Evolutionary conservation across 2,329 filamentous ascomycete species (phyloP).

Genomic region (Aspergillus persii): DNA sequence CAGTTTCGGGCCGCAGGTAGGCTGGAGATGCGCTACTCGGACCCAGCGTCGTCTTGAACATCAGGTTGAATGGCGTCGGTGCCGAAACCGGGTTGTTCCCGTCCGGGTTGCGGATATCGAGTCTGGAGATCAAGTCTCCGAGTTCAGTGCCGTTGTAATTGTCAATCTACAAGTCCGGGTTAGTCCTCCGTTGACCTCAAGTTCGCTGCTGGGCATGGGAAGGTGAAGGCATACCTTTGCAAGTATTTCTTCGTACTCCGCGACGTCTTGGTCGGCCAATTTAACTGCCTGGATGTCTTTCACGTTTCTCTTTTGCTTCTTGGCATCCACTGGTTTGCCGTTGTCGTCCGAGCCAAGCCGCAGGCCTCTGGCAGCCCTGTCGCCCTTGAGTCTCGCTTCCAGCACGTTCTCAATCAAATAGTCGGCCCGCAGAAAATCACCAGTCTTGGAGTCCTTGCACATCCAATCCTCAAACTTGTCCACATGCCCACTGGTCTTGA

Average conservation of each 20-base stretch:
- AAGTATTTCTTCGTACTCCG: background rate
- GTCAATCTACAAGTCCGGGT: conserved; percentile 67
- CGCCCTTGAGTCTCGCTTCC: background rate
- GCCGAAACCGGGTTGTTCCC: conserved; percentile 73
- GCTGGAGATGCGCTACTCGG: conserved; percentile 83
- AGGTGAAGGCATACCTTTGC: background rate
- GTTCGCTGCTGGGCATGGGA: background rate
- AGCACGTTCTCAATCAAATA: background rate
- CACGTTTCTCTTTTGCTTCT: background rate
- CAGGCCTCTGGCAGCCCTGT: background rate
- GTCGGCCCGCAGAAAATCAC: background rate
- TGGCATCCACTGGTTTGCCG: background rate
- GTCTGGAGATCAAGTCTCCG: conserved; percentile 82
- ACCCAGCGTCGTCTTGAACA: conserved; percentile 96
- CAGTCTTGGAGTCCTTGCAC: background rate
- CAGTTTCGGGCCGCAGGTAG: conserved; percentile 89
- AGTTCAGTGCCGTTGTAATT: conserved; percentile 89
- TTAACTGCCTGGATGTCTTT: background rate
- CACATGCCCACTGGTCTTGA: background rate
- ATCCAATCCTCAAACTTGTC: background rate
- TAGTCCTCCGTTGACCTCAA: background rate
- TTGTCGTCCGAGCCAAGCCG: background rate
- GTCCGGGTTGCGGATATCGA: conserved; percentile 83
- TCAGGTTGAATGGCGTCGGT: conserved; percentile 93
- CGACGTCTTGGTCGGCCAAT: background rate